A percentile compares a stretch with the other conserved stretches of the same genome.
Evolutionary conservation across 106 monocot genomes (phyloP).

Genomic region (Phalaenopsis aphrodite): DNA sequence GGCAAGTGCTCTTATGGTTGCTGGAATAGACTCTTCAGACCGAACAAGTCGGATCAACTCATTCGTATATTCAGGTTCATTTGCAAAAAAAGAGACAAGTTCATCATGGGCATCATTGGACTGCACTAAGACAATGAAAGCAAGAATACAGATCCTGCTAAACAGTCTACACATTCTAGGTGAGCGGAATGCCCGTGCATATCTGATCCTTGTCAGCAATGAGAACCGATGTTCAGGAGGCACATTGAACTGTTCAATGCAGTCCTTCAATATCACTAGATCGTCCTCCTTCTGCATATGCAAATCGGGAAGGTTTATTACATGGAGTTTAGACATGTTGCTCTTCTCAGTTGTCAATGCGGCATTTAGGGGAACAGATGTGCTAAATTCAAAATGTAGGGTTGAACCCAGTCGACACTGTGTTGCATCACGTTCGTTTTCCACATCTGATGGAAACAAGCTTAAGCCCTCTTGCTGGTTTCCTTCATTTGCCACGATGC

Average conservation of each 20-base stretch:
- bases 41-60: conserved; percentile 90
- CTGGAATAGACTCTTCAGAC: conserved; percentile 82
- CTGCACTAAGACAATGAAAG: conserved; percentile 87
- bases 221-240: conserved; percentile 84
- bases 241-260: conserved; percentile 76
- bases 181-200: conserved; percentile 77
- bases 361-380: conserved; percentile 18
- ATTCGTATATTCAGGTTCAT: conserved; percentile 96
- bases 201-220: conserved; percentile 92
- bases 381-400: conserved; percentile 85
- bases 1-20: conserved; percentile 70
- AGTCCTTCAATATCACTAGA: conserved; percentile 68
- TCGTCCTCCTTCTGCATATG: conserved; percentile 90
- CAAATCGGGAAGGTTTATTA: conserved; percentile 80
- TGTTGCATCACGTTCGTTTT: conserved; percentile 39
- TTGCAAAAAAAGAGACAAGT: conserved; percentile 86
- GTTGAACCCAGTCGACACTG: conserved; percentile 85
- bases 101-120: conserved; percentile 97
- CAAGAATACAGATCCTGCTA: conserved; percentile 85
- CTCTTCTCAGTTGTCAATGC: conserved; percentile 20
- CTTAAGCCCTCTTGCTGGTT: conserved; percentile 66
- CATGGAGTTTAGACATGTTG: conserved; percentile 37
- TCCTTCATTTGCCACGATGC: conserved; percentile 77
- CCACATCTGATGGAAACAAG: conserved; percentile 72
- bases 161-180: conserved; percentile 57